phyloP scores from a whole-genome alignment of 2,329 filamentous ascomycete species.

The Epichloe sylvatica region DNA sequence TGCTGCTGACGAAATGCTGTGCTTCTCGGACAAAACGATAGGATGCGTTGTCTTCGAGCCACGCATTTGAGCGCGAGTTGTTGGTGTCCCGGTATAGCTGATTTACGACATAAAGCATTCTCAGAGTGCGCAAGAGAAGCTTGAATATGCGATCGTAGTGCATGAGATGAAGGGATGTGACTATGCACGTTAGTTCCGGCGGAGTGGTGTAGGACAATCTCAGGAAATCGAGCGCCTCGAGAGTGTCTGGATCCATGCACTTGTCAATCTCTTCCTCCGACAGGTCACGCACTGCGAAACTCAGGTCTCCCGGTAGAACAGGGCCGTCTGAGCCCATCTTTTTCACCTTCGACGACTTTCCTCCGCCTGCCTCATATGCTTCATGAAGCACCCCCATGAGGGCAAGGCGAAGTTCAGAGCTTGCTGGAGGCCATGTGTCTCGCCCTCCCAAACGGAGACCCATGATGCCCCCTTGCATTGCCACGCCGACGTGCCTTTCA shows the following conservation, averaged over 20 bases:
- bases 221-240: slow-evolving; percentile 88
- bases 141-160: slow-evolving; percentile 83
- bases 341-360: slow-evolving; percentile 6
- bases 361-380: slow-evolving; percentile 37
- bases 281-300: slow-evolving; percentile 75
- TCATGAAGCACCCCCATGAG: slow-evolving; percentile 76
- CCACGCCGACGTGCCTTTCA: slow-evolving; percentile 55
- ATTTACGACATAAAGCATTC: slow-evolving; percentile 65
- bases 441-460: slow-evolving; percentile 71
- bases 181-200: slow-evolving; percentile 53
- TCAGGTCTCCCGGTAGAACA: slow-evolving; percentile 53
- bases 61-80: slow-evolving; percentile 23
- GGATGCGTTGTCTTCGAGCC: slow-evolving; percentile 23
- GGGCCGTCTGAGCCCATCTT: slow-evolving; percentile 18
- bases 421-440: slow-evolving; percentile 83
- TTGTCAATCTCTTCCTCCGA: slow-evolving; percentile 63
- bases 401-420: slow-evolving; percentile 79
- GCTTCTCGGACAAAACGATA: slow-evolving; percentile 61
- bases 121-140: slow-evolving; percentile 58
- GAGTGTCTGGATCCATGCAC: slow-evolving; percentile 67
- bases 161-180: slow-evolving; percentile 54
- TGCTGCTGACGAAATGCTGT: slow-evolving; percentile 60
- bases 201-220: slow-evolving; percentile 74
- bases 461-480: slow-evolving; percentile 57
- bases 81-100: slow-evolving; percentile 47